Evolutionary conservation across 768 basidiomycete species (phyloP), one percentile per base, ranked within the genome.

Genomic region (Agrocybe pediades): DNA sequence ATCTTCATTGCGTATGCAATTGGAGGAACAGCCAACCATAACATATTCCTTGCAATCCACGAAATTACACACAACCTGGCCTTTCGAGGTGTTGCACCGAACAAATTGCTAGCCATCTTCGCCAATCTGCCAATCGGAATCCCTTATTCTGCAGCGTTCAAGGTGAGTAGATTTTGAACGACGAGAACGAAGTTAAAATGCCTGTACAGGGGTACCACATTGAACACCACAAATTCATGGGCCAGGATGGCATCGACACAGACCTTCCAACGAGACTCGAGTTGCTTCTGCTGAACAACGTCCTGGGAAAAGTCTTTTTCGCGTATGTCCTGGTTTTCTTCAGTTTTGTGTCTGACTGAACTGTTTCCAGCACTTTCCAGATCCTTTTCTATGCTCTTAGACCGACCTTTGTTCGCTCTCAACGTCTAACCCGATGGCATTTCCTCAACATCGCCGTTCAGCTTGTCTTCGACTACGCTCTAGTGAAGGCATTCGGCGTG

Each of bases 61-160:
- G 97, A 99, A 66, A 97, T 99, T 56, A 97, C 95, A 2, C 97
- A 99, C 69, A 98, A 98, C 68, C 81, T 99, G 23, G 97, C 94
- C 1, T 98, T 98, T 75, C 82, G 80, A 56, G 80, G 88, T 20
- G 82, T 98, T 42, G 75, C 74, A 46, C 83, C 87, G 7, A 99
- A 98, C 74, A 94, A 95, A 64, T 68, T 86, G 21, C 74, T 98
- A 19, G 94, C 97, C 6, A 86, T 98, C 55, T 85, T 95, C 49
- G 91, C 94, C 1, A 98, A 99, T 66, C 64, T 97, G 23, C 92
- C 95, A 0, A 98, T 99, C 51, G 95, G 90, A 0, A 82, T 99
- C 23, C 97, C 97, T 0, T 99, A 98, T 70, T 88, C 90, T 17
- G 91, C 92, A 60, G 87, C 92, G 9, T 99, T 98, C 82, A 99